These are phyloP conservation scores for Phytophthora cryptogea DNA, from an alignment of 352 stramenopile genomes.

Conservation along the genomic window DNA sequence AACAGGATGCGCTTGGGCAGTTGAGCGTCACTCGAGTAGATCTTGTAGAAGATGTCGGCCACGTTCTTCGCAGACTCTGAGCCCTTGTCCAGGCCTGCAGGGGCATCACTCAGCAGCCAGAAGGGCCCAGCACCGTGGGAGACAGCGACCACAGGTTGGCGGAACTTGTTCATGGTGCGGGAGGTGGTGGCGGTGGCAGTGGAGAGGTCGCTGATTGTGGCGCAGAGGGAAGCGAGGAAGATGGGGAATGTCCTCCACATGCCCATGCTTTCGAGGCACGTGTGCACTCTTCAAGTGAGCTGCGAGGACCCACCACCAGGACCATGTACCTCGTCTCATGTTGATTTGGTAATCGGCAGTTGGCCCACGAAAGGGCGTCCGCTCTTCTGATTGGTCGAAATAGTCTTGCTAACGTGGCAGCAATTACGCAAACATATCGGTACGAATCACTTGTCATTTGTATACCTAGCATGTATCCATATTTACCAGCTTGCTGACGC, in stretches of 20 bases:
- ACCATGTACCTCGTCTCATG: neutral
- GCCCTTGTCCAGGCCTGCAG: slow-evolving; percentile 28
- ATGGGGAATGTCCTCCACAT: slow-evolving; percentile 9
- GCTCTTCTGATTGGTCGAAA: slow-evolving; percentile 13
- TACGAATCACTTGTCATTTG: slow-evolving; percentile 4
- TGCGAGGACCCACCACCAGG: too few species aligned
- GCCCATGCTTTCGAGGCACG: slow-evolving; percentile 6
- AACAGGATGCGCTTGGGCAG: slow-evolving; percentile 80
- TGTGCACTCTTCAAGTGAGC: slow-evolving; percentile 21
- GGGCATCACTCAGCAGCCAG: slow-evolving; percentile 41
- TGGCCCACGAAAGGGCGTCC: neutral
- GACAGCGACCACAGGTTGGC: slow-evolving; percentile 42
- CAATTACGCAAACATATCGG: slow-evolving; percentile 11
- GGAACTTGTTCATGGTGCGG: slow-evolving; percentile 29
- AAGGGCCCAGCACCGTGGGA: slow-evolving; percentile 56
- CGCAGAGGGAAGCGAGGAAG: slow-evolving; percentile 14
- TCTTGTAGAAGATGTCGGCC: slow-evolving; percentile 38
- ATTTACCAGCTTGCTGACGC: neutral
- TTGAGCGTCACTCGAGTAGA: slow-evolving; percentile 38
- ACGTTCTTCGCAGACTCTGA: slow-evolving; percentile 34
- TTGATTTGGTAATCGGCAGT: slow-evolving; percentile 5
- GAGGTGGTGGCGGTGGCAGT: neutral
- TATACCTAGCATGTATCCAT: neutral
- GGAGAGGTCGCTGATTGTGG: neutral
- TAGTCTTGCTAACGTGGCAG: slow-evolving; percentile 23